Evolutionary conservation across 495 filamentous ascomycete species (phyloP).

Genomic region (Corynascus novoguineensis): DNA sequence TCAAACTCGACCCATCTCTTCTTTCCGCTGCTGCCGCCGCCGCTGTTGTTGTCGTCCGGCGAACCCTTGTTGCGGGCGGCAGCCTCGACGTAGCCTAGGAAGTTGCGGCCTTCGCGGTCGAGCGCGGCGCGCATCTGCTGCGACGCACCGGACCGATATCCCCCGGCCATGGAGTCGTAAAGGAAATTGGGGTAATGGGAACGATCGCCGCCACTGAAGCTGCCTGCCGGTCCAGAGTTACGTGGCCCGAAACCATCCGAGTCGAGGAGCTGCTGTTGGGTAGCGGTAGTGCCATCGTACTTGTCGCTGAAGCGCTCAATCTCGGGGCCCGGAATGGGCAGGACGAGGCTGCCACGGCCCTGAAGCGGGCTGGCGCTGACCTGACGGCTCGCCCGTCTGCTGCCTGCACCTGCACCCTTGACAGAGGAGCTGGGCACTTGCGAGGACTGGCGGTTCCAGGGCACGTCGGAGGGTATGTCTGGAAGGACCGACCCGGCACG

Average conservation of each 20-base stretch:
- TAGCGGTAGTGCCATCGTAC: too few relatives aligned
- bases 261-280: slow-evolving; percentile 24
- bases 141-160: slow-evolving; percentile 15
- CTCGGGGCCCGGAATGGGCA: slow-evolving; percentile 20
- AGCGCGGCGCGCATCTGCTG: slow-evolving; percentile 26
- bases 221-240: slow-evolving; percentile 16
- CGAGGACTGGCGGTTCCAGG: slow-evolving; percentile 44
- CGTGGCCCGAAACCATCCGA: slow-evolving; percentile 27
- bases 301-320: slow-evolving; percentile 40
- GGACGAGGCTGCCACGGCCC: slow-evolving; percentile 26
- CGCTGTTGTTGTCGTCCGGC: slow-evolving; percentile 28
- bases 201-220: slow-evolving; percentile 6
- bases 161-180: not conserved
- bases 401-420: slow-evolving; percentile 31
- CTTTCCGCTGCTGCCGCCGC: slow-evolving; percentile 25
- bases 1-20: slow-evolving; percentile 51
- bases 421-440: slow-evolving; percentile 37
- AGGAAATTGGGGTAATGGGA: not conserved
- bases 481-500: slow-evolving; percentile 33
- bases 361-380: slow-evolving; percentile 37
- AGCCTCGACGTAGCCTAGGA: slow-evolving; percentile 53
- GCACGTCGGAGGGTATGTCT: slow-evolving; percentile 38
- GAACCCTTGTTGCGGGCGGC: slow-evolving; percentile 33
- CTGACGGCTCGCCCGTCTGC: slow-evolving; percentile 28
- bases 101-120: slow-evolving; percentile 38